Evolutionary conservation across 2,329 filamentous ascomycete genomes (phyloP).

Genomic region (Colletotrichum sp.): DNA sequence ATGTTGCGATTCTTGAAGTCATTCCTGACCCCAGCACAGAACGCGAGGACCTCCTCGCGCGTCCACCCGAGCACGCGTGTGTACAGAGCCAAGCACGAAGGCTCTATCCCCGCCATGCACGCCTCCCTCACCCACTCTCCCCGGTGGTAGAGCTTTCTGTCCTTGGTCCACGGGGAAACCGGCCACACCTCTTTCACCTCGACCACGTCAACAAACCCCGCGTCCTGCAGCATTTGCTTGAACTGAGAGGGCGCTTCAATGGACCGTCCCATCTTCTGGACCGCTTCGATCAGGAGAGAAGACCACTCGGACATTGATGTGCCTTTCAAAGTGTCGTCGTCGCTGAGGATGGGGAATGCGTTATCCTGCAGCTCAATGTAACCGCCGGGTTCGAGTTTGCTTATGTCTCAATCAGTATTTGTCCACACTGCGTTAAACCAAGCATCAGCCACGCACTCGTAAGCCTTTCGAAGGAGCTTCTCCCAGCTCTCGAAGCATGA

Average conservation of each 20-base stretch:
- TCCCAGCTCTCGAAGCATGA: slow-evolving; percentile 61
- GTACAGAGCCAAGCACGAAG: slow-evolving; percentile 36
- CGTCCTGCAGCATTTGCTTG: slow-evolving; percentile 44
- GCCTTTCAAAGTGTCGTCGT: not conserved
- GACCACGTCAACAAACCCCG: slow-evolving; percentile 49
- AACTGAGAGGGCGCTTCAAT: slow-evolving; percentile 26
- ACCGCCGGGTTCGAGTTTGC: not conserved
- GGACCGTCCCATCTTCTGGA: not conserved
- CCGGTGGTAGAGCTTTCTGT: slow-evolving; percentile 54
- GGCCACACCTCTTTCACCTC: slow-evolving; percentile 55
- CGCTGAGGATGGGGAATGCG: not conserved
- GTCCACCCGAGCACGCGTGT: slow-evolving; percentile 38
- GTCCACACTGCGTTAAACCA: not conserved
- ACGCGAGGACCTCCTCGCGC: slow-evolving; percentile 34
- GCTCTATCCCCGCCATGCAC: slow-evolving; percentile 34
- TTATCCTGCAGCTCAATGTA: not conserved
- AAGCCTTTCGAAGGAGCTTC: slow-evolving; percentile 53
- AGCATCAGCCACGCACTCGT: slow-evolving; percentile 22
- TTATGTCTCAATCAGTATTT: not conserved
- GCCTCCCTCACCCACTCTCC: slow-evolving; percentile 35
- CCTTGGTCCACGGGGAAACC: slow-evolving; percentile 53
- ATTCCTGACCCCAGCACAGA: slow-evolving; percentile 36
- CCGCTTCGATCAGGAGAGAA: not conserved
- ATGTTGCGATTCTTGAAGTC: slow-evolving; percentile 35
- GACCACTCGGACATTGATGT: not conserved